Evolutionary conservation across 1,284 basidiomycete genomes (phyloP).

Genomic region (Fistulina hepatica): DNA sequence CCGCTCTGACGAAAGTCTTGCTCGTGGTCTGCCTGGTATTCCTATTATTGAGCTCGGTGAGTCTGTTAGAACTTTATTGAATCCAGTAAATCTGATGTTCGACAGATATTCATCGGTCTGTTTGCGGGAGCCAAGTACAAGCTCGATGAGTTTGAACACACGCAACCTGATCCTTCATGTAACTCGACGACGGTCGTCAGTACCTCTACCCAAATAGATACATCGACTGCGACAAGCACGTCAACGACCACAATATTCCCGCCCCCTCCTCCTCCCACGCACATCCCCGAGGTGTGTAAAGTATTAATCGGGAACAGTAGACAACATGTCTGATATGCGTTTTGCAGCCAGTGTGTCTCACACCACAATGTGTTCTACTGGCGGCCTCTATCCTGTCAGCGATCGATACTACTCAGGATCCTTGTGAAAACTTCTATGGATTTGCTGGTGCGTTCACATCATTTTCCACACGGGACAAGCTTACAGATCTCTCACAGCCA

Average conservation of each 20-base stretch:
- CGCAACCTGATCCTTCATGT: slow-evolving; percentile 18
- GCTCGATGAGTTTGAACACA: slow-evolving; percentile 40
- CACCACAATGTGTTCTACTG: slow-evolving; percentile 73
- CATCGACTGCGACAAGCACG: slow-evolving; percentile 25
- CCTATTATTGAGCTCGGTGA: slow-evolving; percentile 64
- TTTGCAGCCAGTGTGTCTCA: slow-evolving; percentile 56
- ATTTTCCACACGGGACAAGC: slow-evolving; percentile 7
- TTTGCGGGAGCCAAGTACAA: slow-evolving; percentile 82
- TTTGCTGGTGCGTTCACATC: slow-evolving; percentile 63
- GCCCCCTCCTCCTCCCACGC: slow-evolving; percentile 35
- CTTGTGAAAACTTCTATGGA: slow-evolving; percentile 93
- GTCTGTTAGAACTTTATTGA: slow-evolving; percentile 10
- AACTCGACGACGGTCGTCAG: slow-evolving; percentile 23
- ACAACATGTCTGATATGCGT: background rate
- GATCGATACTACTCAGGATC: slow-evolving; percentile 77
- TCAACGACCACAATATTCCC: too few relatives aligned
- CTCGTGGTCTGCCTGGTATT: slow-evolving; percentile 66
- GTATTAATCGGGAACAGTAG: too few relatives aligned
- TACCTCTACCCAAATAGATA: slow-evolving; percentile 24
- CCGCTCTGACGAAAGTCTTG: slow-evolving; percentile 77
- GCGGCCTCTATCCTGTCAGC: slow-evolving; percentile 76
- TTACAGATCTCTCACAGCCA: slow-evolving; percentile 33
- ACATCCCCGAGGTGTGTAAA: slow-evolving; percentile 34
- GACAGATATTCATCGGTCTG: slow-evolving; percentile 74
- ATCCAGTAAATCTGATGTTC: background rate